These are phyloP conservation scores for Rosa hybrid DNA, from an alignment of 331 rosid species.

Conservation along the genomic window DNA sequence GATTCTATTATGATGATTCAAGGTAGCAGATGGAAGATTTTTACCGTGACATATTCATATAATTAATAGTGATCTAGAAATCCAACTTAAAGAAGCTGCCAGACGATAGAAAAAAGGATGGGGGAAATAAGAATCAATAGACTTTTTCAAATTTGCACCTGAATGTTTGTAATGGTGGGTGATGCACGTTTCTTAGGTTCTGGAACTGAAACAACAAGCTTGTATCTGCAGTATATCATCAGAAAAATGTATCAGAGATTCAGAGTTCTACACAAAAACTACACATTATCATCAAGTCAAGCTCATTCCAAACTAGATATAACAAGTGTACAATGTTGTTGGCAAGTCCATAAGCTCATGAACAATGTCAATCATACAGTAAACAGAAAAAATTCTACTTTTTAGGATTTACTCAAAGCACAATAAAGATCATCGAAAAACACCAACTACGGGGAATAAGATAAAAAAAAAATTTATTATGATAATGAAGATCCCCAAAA, in stretches of 20 bases:
- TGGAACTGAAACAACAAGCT: conserved; percentile 87
- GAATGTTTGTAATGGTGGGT: conserved; percentile 85
- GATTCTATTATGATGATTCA: neutral
- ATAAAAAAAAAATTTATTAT: neutral
- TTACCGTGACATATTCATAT: neutral
- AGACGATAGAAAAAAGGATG: neutral
- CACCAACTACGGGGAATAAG: neutral
- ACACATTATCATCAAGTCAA: neutral
- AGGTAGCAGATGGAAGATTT: neutral
- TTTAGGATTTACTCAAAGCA: neutral
- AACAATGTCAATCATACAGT: neutral
- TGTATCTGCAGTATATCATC: conserved; percentile 60
- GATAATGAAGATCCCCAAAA: neutral
- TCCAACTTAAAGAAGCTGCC: neutral
- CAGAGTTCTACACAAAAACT: neutral
- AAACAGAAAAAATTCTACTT: neutral
- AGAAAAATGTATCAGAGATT: conserved; percentile 15
- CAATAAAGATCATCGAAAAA: neutral
- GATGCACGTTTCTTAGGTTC: conserved; percentile 87
- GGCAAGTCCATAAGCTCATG: neutral
- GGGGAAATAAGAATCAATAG: too few species aligned
- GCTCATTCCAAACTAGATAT: neutral
- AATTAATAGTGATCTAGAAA: neutral
- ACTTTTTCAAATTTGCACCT: conserved; percentile 41
- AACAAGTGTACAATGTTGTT: neutral